Evolutionary conservation across 768 basidiomycete species (phyloP).

Genomic region (Guyanaporus albipodus): DNA sequence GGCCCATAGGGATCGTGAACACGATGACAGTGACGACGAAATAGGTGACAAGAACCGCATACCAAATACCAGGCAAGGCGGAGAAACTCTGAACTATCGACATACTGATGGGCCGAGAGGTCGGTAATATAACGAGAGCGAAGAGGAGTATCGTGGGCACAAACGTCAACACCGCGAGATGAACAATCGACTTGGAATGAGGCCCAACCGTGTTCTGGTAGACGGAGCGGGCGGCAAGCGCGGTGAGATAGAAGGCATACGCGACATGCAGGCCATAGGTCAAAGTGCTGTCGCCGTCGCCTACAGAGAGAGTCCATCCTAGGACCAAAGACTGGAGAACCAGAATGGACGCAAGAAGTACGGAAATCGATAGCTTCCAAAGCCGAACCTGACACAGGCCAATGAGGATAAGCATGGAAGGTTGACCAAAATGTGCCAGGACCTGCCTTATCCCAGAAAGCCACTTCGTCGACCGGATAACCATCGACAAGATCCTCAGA

Average conservation of each 20-base stretch:
- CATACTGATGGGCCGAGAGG: constrained; percentile 34
- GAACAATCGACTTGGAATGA: constrained; percentile 50
- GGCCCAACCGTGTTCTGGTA: constrained; percentile 37
- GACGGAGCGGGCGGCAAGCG: constrained; percentile 50
- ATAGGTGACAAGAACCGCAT: constrained; percentile 49
- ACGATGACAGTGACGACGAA: constrained; percentile 40
- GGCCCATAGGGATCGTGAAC: constrained; percentile 62
- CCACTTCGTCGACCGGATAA: constrained; percentile 54
- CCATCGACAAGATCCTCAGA: constrained; percentile 69
- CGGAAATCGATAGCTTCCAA: constrained; percentile 50
- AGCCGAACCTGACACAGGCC: constrained; percentile 46
- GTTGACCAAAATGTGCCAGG: background rate
- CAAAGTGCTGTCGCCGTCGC: constrained; percentile 31
- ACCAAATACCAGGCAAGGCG: constrained; percentile 43
- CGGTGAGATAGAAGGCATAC: constrained; percentile 58
- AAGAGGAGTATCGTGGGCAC: constrained; percentile 44
- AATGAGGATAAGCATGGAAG: background rate
- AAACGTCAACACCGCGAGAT: constrained; percentile 56
- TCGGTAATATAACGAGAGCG: constrained; percentile 55
- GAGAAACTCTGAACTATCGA: constrained; percentile 21
- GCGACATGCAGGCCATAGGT: constrained; percentile 43
- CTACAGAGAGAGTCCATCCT: constrained; percentile 40
- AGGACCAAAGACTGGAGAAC: constrained; percentile 50
- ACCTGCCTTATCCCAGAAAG: constrained; percentile 58
- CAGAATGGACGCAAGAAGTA: constrained; percentile 44